Evolutionary conservation across 2,329 filamentous ascomycete genomes (phyloP), one percentile per base, ranked within the genome.

Genomic region (Neobulgaria alba): DNA sequence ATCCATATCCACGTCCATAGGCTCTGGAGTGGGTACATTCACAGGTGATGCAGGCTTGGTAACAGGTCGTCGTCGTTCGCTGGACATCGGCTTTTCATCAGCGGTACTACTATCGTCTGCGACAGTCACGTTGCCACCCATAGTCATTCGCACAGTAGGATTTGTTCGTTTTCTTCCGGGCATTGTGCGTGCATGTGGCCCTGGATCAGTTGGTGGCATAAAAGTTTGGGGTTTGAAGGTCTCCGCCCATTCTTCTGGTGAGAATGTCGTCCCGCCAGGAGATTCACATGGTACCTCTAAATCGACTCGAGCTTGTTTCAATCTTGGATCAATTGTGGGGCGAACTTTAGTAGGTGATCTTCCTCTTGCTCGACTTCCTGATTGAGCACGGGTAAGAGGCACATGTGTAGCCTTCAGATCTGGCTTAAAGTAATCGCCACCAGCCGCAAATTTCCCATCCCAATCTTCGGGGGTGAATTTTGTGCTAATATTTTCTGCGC

Each of bases 1-100:
- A 35, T 75, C 73, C 3, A 72, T 67, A 51, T 82, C 77, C 37
- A 82, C 79, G 48, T 82, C 77, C 77, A 82, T 82, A 10, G 76
- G 74, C 42, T 71, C 73, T 2, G 75, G 72, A 47, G 71, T 76
- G 20, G 37, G 31, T 15, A 26, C 26, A 16, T 30, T 33, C 20
- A 36, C 9, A 5, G 36, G 33, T 4, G 33, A 35, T 18, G 19
- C 18, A 33, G 4, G 32, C 17, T 17, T 38, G 30, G 3, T 7
- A 7, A 31, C 16, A 34, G 43, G 20, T 8, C 35, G 34, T 5
- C 36, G 39, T 65, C 65, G 9, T 58, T 57, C 43, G 16, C 31
- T 50, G 33, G 57, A 59, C 2, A 54, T 39, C 18, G 53, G 50
- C 7, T 56, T 55, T 10, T 50, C 51, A 38, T 57, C 53, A 21